phyloP scores from a whole-genome alignment of 768 basidiomycete species.

The Polyporus arcularius region DNA sequence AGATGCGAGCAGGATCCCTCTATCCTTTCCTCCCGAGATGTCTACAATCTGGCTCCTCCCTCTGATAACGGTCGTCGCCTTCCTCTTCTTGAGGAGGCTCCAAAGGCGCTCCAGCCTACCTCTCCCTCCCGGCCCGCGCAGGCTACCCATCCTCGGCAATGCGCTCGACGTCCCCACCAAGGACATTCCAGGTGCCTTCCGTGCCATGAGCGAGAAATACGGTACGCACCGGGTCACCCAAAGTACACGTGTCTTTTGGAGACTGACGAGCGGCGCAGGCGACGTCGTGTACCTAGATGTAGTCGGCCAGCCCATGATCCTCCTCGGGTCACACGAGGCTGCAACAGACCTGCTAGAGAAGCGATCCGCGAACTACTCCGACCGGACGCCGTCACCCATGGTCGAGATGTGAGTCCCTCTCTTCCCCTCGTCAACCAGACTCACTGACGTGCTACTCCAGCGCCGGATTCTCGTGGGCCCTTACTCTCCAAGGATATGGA shows the following conservation, averaged over 20 bases:
- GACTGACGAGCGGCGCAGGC: neutral
- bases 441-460: neutral
- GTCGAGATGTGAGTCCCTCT: conserved; percentile 3
- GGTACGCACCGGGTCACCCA: neutral
- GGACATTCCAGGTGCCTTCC: neutral
- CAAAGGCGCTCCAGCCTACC: neutral
- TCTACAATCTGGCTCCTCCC: no score
- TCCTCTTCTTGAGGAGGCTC: no score
- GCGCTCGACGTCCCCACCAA: neutral
- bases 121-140: conserved; percentile 5
- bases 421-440: neutral
- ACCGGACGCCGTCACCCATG: conserved; percentile 27
- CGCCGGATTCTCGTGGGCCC: conserved; percentile 5
- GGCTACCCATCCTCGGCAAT: conserved; percentile 2
- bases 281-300: neutral
- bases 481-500: conserved; percentile 6
- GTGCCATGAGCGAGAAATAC: neutral
- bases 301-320: neutral
- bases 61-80: no score
- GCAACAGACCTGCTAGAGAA: conserved; percentile 35
- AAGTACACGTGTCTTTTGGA: neutral
- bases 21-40: no score
- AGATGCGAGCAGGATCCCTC: no score
- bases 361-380: conserved; percentile 38
- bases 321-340: neutral